Base-by-base conservation (phyloP, 305 asterid genomes). In the Coffea humblotiana region DNA sequence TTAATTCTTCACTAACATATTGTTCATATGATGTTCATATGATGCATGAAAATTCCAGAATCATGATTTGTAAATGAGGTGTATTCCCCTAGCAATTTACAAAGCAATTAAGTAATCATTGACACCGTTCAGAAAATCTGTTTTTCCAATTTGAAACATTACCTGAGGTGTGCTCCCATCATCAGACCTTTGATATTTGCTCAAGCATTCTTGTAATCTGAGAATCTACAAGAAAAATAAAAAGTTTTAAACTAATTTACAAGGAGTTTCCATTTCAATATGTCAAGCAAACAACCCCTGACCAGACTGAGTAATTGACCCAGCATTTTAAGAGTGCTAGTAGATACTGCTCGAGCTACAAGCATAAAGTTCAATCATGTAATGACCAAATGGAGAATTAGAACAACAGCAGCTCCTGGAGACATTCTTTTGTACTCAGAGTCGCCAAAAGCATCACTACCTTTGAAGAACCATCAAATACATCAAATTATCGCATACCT, bases 141-240 rank as follows among this genome's bases (percentile, higher is more conserved):
- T 25, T n/a, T 80, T 40, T 54, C 60, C 10, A 65, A 58, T 71
- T 6, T 25, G 72, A 76, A 69, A 63, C 54, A 80, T 81, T 90
- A 96, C 99, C 98, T 94, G 97, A 85, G 98, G 98, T 7, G 97
- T 89, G 84, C 83, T 93, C 88, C 97, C 98, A 80, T 89, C 97
- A 85, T 89, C 88, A 73, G 97, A 84, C 84, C 97, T 90, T 90
- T 91, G 94, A 86, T 92, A 96, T 87, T 96, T 96, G 90, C 97
- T 90, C 80, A 96, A 88, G 89, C 95, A 82, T 84, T 94, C 98
- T 89, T 94, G 98, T 85, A 96, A 85, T 74, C 98, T 90, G 80
- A 96, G 97, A 89, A 96, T 96, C 99, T 96, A 82, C 85, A 89
- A 82, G 72, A 82, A 77, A 82, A 75, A 70, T 68, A 88, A 40